These are phyloP conservation scores for Nakaseomyces sp. DNA, from an alignment of 1,139 yeast genomes.

Conservation along the genomic window DNA sequence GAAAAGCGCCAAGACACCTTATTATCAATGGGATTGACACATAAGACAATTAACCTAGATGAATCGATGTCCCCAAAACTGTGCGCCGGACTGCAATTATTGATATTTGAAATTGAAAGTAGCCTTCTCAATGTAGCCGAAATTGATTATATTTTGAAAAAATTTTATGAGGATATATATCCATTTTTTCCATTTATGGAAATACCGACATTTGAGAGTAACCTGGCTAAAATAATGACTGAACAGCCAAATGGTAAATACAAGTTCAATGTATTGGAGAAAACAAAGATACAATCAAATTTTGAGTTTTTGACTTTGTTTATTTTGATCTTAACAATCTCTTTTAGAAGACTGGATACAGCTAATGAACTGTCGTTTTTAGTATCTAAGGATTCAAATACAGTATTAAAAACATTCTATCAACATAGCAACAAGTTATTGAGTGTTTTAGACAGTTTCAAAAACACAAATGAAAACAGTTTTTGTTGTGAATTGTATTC, in stretches of 20 bases:
- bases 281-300: constrained; percentile 10
- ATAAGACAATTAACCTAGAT: constrained; percentile 10
- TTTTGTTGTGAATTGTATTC: constrained; percentile 15
- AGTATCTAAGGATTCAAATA: constrained; percentile 8
- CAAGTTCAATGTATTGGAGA: constrained; percentile 4
- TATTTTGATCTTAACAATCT: constrained; percentile 12
- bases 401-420: constrained; percentile 8
- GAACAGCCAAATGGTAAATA: constrained; percentile 6
- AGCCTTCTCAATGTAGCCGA: constrained; percentile 10
- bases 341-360: constrained; percentile 10
- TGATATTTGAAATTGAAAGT: constrained; percentile 13
- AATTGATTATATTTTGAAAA: constrained; percentile 10
- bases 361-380: neutral
- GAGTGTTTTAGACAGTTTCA: constrained; percentile 16
- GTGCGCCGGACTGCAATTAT: constrained; percentile 10
- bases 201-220: constrained; percentile 16
- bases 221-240: constrained; percentile 10
- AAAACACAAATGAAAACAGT: constrained; percentile 16
- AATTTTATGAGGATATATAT: constrained; percentile 18
- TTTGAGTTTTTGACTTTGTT: constrained; percentile 13
- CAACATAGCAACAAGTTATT: constrained; percentile 13
- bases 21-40: constrained; percentile 5
- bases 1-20: constrained; percentile 11
- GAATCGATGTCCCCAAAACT: constrained; percentile 15
- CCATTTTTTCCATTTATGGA: constrained; percentile 22